Evolutionary conservation across 2,329 filamentous ascomycete species (phyloP), one percentile per base, ranked within the genome.

Genomic region (Penicillium brevicompactum): DNA sequence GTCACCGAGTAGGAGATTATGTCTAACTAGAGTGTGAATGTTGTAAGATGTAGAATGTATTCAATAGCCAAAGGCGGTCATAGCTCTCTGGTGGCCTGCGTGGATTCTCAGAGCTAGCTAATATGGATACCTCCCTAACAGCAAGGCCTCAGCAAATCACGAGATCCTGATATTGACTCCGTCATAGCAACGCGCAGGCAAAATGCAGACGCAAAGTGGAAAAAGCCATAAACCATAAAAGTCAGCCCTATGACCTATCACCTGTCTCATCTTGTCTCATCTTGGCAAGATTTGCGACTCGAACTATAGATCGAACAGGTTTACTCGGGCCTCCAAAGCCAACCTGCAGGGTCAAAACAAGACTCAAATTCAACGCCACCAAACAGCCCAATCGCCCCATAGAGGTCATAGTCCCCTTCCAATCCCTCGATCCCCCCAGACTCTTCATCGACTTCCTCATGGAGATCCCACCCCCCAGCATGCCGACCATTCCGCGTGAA

Each of bases 361-460:
- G 80, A 77, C 59, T 86, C 83, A 55, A 86, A 83, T 49, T 86
- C 83, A 16, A 86, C 81, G n/a, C 76, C 81, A 3, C 84, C 85
- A 70, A 86, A 87, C 21, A 84, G 71, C 3, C 85, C 85, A 51
- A 87, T 74, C 2, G 84, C 83, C 41, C 79, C 80, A 67, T 85
- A 83, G 43, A 87, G 61, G 67, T 87, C 84, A 59, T 88, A 63
- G 84, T 91, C 68, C 77, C 88, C 65, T 85, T 91, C 70, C 80
- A 91, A 69, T 78, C 88, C 62, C 82, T 85, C 27, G 78, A 89
- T 40, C 80, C 85, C 46, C 76, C 88, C 63, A 80, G 86, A 55
- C 63, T 80, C 77, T 46, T 67, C 68, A 69, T 87, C 84, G 42
- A 79, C 63, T 69, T 87, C 82, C 66, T 87, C 84, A 59, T 85